These are phyloP conservation scores for Coniella vitis DNA, from an alignment of 2,329 filamentous ascomycete genomes.

Conservation along the genomic window DNA sequence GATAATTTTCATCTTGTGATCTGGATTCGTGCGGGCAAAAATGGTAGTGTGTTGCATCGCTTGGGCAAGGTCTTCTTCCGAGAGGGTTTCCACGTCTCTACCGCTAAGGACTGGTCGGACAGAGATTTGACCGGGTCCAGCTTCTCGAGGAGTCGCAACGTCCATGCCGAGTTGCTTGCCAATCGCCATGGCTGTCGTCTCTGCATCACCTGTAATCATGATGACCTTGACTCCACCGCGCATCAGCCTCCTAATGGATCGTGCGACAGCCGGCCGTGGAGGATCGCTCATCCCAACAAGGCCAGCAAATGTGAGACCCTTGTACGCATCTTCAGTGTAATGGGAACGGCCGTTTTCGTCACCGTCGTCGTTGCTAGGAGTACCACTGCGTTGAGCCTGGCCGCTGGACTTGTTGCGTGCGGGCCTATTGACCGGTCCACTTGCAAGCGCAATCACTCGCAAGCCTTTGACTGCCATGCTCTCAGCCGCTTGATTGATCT, in stretches of 20 bases:
- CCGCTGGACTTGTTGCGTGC: constrained; percentile 33
- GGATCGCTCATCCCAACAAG: constrained; percentile 97
- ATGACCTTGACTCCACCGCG: constrained; percentile 93
- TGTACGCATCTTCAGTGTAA: constrained; percentile 65
- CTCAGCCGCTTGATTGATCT: constrained; percentile 74
- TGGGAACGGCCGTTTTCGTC: constrained; percentile 36
- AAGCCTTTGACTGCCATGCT: constrained; percentile 84
- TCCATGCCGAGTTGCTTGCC: constrained; percentile 93
- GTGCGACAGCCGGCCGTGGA: constrained; percentile 80
- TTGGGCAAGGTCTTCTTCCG: constrained; percentile 71
- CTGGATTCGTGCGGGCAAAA: constrained; percentile 91
- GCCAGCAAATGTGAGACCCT: constrained; percentile 79
- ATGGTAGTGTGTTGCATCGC: constrained; percentile 87
- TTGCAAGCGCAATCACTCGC: constrained; percentile 87
- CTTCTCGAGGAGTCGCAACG: constrained; percentile 50
- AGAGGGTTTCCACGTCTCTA: constrained; percentile 91
- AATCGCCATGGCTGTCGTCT: constrained; percentile 90
- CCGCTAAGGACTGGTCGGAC: constrained; percentile 72
- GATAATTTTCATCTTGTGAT: constrained; percentile 98
- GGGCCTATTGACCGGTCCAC: constrained; percentile 57
- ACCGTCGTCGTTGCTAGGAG: constrained; percentile 35
- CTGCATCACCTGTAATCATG: constrained; percentile 97
- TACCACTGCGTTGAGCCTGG: constrained; percentile 41
- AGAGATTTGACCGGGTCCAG: constrained; percentile 48
- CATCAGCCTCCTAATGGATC: constrained; percentile 84